Base-by-base conservation (phyloP, 1,284 basidiomycete genomes). In the Trichosporon inkin region DNA sequence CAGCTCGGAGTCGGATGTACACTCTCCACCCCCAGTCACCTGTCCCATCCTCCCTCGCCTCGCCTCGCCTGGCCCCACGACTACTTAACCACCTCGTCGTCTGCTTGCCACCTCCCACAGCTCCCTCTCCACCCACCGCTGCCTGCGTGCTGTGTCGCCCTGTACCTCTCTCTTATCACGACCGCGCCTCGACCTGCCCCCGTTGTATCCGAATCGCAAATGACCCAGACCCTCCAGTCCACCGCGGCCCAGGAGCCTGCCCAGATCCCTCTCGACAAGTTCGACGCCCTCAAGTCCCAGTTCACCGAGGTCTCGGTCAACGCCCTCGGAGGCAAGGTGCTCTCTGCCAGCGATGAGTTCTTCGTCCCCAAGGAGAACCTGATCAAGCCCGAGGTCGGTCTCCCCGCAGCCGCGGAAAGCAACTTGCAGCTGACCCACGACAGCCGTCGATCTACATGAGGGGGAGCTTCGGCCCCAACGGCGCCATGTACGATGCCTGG, bases 401-500 rank as follows among this genome's bases (percentile, higher is more conserved):
- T 19, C 44, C 44, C 14, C 17, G 16, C 19, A 17, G 40, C 40
- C n/a, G 16, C 17, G n/a, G n/a, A 41, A 13, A 28, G 11, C 24
- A 13, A 14, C 11, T 32, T 24, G 7, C 19, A 10, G 16, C 40
- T 24, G 14, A 11, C 20, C 39, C 38, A 24, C 5, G 2, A 24
- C 61, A 74, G 69, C 86, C 91, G 14, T 84, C 92, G 39, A 83
- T 83, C 5, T 90, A 86, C 69, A 78, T 93, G 78, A 90, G 93
- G 78, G 95, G 96, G 13, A 90, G 92, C 67, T 99, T 95, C 70
- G 95, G 95, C 1, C 91, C 93, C 1, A 95, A 94, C 53, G 95
- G 95, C 24, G 95, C 95, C 0, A 79, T 98, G 37, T 99, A 85
- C 77, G 92, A 89, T 69, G 95, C 94, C 55, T 99, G 95, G 95